Base-by-base conservation (phyloP, 2,329 filamentous ascomycete species). In the Penicillium sp. region DNA sequence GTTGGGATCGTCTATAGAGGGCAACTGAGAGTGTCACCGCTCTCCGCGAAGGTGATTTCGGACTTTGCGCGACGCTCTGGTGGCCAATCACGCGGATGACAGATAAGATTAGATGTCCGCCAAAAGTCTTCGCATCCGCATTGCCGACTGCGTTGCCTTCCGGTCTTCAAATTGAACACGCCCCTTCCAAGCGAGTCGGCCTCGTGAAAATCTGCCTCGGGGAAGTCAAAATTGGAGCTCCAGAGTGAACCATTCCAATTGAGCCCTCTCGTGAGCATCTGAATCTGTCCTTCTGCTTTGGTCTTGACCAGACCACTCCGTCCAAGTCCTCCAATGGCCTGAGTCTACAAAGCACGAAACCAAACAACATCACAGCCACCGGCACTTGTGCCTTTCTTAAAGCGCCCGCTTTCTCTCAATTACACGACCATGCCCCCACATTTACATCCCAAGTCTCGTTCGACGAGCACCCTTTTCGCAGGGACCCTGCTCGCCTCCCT, bases 401-500 rank as follows among this genome's bases (percentile, higher is more conserved):
- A 39, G 49, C 56, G 37, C 41, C 48, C 46, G 49, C 28, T 43
- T 49, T 53, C 48, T 50, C 46, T 39, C 54, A 53, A 56, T 51
- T 45, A 39, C 46, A 8, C 34, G 44, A 72, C 64, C 66, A 93
- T 93, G 87, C 84, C 88, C 62, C 87, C 82, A 36, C 76, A 91
- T 72, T 83, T 98, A 37, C 93, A 98, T 70, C 93, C 93, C 32
- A 85, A 90, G 69, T 97, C 91, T 58, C 85, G 88, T 62, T 88
- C 89, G 74, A 98, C 93, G 60, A 90, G 87, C 48, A 93, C 90
- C 39, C 84, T 98, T 51, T 98, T 98, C 74, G 90, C 89, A 43
- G 88, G 86, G n/a, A 97, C 91, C 1, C 80, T 97, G 46, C 78
- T 88, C 53, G 84, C 90, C 29, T 93, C 87, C 59, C 95, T 98